Conservation (phyloP, 495 filamentous ascomycete genomes). For the Peziza echinospora region DNA sequence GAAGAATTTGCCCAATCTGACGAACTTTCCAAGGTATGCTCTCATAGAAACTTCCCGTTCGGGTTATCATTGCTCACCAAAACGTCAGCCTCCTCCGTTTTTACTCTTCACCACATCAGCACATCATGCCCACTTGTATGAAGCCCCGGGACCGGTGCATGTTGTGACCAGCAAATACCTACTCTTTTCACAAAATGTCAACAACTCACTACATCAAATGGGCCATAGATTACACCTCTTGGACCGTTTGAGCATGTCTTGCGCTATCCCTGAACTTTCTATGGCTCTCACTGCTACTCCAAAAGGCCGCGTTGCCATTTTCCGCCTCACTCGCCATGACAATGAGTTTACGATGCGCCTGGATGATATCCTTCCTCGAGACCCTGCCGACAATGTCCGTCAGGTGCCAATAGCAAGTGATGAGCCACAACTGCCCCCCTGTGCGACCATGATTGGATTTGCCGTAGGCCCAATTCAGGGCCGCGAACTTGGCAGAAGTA, state of each 20-base stretch:
- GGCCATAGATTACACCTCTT: no score
- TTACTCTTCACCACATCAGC: background rate
- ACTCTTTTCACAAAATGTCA: background rate
- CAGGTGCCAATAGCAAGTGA: conserved; percentile 28
- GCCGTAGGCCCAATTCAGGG: conserved; percentile 43
- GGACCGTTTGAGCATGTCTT: conserved; percentile 28
- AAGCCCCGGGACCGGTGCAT: background rate
- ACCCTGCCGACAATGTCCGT: background rate
- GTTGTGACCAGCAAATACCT: background rate
- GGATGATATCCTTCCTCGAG: conserved; percentile 14
- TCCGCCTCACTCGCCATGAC: conserved; percentile 40
- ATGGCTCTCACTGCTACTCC: conserved; percentile 50
- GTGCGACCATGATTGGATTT: conserved; percentile 31
- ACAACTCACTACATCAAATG: no score
- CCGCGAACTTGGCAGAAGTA: conserved; percentile 19
- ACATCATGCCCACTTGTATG: background rate
- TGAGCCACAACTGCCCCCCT: conserved; percentile 28
- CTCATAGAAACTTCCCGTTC: no score
- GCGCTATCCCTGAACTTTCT: conserved; percentile 26
- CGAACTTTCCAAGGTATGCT: no score
- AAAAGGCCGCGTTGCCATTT: conserved; percentile 49
- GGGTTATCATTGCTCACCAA: background rate
- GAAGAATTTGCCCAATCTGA: conserved; percentile 4
- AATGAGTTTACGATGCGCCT: conserved; percentile 20
- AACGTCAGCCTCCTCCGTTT: background rate